Percentiles rank a stretch among this genome's conserved stretches.
Conservation (phyloP, 2,329 filamentous ascomycete genomes). For the Fusarium caatingaense region DNA sequence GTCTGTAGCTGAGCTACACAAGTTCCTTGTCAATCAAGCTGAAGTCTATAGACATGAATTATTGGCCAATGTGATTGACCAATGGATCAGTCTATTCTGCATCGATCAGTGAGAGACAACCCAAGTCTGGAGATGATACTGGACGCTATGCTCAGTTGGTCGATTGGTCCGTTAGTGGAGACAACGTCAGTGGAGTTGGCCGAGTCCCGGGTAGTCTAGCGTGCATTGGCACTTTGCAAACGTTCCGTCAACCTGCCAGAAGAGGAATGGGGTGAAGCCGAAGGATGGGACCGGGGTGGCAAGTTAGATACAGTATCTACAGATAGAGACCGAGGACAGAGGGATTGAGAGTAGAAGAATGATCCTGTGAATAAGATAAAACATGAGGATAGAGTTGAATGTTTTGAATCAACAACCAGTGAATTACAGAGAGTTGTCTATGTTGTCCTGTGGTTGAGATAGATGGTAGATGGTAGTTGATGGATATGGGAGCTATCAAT, state of each 20-base stretch:
- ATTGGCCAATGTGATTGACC: constrained; percentile 19
- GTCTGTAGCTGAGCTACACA: constrained; percentile 13
- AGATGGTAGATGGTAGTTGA: too few relatives aligned
- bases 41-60: neutral
- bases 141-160: constrained; percentile 12
- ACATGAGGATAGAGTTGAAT: too few relatives aligned
- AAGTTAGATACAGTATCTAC: neutral
- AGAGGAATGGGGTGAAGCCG: constrained; percentile 38
- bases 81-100: neutral
- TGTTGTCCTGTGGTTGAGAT: too few relatives aligned
- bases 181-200: constrained; percentile 21
- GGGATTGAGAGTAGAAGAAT: neutral
- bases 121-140: neutral
- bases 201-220: constrained; percentile 19
- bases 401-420: too few relatives aligned
- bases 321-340: neutral
- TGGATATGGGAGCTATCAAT: neutral
- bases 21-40: constrained; percentile 10
- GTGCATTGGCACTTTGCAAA: constrained; percentile 32
- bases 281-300: constrained; percentile 37
- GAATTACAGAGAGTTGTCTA: too few relatives aligned
- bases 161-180: constrained; percentile 29
- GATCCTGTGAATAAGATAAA: too few relatives aligned
- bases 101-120: neutral
- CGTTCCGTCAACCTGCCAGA: constrained; percentile 47